Conservation (phyloP, 1,284 basidiomycete species). For the Puccinia sorghi region DNA sequence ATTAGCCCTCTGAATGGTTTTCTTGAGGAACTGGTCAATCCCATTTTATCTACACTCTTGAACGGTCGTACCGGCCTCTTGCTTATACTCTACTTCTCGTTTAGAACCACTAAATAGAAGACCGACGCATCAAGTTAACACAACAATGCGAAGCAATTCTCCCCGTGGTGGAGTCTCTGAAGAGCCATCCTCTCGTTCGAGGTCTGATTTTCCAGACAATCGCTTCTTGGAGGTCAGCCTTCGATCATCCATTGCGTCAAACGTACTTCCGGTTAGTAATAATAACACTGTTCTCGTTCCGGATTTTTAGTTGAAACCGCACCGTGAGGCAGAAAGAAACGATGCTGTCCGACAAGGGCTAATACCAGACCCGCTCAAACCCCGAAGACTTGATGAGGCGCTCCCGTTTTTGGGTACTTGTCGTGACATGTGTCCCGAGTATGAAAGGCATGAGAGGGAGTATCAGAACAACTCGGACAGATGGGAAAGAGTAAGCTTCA, state of each 20-base stretch:
- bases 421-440: slow-evolving; percentile 88
- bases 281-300: neutral
- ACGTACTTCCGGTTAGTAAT: neutral
- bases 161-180: neutral
- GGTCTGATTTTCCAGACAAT: slow-evolving; percentile 28
- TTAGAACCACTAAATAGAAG: too few species aligned
- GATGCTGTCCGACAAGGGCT: slow-evolving; percentile 77
- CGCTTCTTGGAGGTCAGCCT: slow-evolving; percentile 45
- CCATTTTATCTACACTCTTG: too few species aligned
- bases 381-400: slow-evolving; percentile 79
- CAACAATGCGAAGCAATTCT: neutral
- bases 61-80: too few species aligned
- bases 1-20: too few species aligned
- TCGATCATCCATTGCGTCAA: neutral
- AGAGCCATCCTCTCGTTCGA: slow-evolving; percentile 17
- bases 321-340: slow-evolving; percentile 72
- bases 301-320: slow-evolving; percentile 61
- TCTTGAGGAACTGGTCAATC: too few species aligned
- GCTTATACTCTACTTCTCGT: too few species aligned
- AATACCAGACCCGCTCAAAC: slow-evolving; percentile 78
- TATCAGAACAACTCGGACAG: slow-evolving; percentile 83
- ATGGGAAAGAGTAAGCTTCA: slow-evolving; percentile 73
- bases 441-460: slow-evolving; percentile 86
- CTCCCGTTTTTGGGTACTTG: slow-evolving; percentile 89
- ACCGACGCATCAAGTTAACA: too few species aligned